These are phyloP conservation scores for Pestalotiopsis sp. DNA, from an alignment of 2,329 filamentous ascomycete species.

Conservation along the genomic window DNA sequence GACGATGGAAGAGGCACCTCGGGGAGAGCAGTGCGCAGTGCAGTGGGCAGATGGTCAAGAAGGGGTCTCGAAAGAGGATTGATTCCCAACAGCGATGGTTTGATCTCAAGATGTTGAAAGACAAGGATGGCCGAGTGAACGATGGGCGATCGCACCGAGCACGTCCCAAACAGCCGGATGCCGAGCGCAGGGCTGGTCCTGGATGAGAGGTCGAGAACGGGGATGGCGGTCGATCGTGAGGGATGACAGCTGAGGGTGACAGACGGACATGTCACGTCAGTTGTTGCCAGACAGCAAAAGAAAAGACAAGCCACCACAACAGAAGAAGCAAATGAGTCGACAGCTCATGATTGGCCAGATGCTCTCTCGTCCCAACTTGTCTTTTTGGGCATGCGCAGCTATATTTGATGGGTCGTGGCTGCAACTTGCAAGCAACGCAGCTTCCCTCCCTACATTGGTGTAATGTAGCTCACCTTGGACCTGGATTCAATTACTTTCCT, in stretches of 20 bases:
- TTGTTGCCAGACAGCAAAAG: background rate
- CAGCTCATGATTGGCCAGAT: background rate
- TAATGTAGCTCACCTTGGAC: background rate
- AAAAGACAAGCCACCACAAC: background rate
- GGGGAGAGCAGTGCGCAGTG: too few relatives aligned
- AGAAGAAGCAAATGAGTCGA: background rate
- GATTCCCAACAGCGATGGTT: background rate
- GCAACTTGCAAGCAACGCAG: background rate
- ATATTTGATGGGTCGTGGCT: background rate
- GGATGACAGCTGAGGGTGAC: background rate
- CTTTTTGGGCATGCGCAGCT: slow-evolving; percentile 4
- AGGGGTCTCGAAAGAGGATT: too few relatives aligned
- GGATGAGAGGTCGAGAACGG: background rate
- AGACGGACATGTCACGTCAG: background rate
- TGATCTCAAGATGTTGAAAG: background rate
- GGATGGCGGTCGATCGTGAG: background rate
- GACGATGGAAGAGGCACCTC: too few relatives aligned
- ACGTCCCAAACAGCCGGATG: background rate
- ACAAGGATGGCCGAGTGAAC: background rate
- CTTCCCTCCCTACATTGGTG: background rate
- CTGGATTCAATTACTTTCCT: background rate
- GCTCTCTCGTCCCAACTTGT: background rate
- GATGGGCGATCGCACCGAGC: background rate
- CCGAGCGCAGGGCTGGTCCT: background rate
- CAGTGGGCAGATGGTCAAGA: too few relatives aligned